phyloP scores from a whole-genome alignment of 2,329 filamentous ascomycete species.

The Alternaria sp. region DNA sequence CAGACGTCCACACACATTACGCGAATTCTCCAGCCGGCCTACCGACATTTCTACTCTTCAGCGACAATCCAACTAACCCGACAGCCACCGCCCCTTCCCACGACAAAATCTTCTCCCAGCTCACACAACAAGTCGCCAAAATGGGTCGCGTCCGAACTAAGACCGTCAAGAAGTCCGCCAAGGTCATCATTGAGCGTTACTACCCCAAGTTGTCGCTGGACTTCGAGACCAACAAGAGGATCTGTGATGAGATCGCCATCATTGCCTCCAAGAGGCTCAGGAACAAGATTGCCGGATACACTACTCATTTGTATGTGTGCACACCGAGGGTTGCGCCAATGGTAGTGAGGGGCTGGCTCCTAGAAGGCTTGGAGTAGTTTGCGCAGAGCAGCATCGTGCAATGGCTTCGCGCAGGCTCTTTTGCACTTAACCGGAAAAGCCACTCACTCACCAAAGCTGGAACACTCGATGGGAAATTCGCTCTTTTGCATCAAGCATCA shows the following conservation, averaged over 20 bases:
- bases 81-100: conserved; percentile 39
- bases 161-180: conserved; percentile 87
- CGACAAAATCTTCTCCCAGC: conserved; percentile 32
- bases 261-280: conserved; percentile 98
- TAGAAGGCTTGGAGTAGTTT: conserved; percentile 92
- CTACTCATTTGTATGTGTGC: conserved; percentile 64
- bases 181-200: conserved; percentile 93
- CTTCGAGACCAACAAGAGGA: conserved; percentile 99
- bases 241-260: conserved; percentile 99
- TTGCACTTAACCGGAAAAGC: background rate
- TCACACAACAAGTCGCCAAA: conserved; percentile 48
- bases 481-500: background rate
- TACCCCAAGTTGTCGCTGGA: conserved; percentile 96
- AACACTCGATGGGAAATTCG: background rate
- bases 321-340: conserved; percentile 70
- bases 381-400: background rate
- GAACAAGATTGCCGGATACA: conserved; percentile 95
- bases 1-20: conserved; percentile 31
- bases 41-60: conserved; percentile 19
- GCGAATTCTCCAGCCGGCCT: conserved; percentile 25
- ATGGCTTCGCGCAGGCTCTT: conserved; percentile 6
- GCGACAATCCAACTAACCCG: conserved; percentile 44
- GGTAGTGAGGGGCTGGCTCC: conserved; percentile 76
- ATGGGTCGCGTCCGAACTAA: conserved; percentile 68
- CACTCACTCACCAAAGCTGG: background rate